Conservation (phyloP, 306 rosid genomes). For the Fagus sylvatica region DNA sequence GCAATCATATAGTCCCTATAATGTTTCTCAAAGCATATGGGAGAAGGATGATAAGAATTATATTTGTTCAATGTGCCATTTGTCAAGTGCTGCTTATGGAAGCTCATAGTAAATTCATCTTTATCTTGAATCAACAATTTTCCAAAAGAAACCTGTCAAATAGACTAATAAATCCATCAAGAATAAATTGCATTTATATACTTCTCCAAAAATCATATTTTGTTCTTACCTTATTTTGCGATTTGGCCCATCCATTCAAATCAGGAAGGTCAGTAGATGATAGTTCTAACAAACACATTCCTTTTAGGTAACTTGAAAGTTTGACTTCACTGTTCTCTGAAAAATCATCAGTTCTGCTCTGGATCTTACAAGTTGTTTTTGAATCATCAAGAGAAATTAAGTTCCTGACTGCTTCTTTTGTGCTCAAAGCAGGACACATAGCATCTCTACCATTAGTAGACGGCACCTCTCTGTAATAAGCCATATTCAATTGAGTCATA, state of each 20-base stretch:
- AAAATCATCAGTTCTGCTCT: constrained; percentile 54
- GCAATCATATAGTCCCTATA: constrained; percentile 81
- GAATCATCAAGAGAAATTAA: constrained; percentile 45
- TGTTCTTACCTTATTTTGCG: constrained; percentile 51
- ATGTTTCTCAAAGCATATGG: constrained; percentile 74
- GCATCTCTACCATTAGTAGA: constrained; percentile 34
- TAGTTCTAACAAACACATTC: constrained; percentile 32
- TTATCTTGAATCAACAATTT: constrained; percentile 45
- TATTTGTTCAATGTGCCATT: constrained; percentile 51
- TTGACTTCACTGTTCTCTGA: constrained; percentile 60
- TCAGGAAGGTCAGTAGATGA: constrained; percentile 42
- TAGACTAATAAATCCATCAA: neutral
- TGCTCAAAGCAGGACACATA: constrained; percentile 38
- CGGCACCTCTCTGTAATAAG: constrained; percentile 36
- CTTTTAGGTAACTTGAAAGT: constrained; percentile 36
- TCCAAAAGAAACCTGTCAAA: constrained; percentile 38
- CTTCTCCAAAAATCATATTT: neutral
- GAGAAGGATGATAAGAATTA: constrained; percentile 68
- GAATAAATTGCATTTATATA: neutral
- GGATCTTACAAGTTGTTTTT: constrained; percentile 42
- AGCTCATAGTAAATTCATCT: constrained; percentile 32
- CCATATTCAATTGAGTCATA: constrained; percentile 33
- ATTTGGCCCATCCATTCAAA: constrained; percentile 38
- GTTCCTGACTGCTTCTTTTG: constrained; percentile 46
- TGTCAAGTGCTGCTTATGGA: constrained; percentile 28